phyloP scores from a whole-genome alignment of 768 basidiomycete genomes.

The Kwoniella heveanensis region DNA sequence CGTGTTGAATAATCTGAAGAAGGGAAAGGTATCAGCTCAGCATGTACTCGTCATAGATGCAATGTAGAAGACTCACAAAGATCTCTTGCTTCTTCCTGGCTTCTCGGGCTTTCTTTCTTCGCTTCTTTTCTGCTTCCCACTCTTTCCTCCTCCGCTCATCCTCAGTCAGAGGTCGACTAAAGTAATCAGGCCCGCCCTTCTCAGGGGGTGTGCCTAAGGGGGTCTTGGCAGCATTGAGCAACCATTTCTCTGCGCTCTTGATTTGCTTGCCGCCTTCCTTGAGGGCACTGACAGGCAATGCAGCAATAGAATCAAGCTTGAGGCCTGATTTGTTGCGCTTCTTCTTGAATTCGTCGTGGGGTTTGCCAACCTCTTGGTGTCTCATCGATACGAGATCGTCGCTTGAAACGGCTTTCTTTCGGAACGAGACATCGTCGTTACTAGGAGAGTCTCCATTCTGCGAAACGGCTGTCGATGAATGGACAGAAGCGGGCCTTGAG shows the following conservation, averaged over 20 bases:
- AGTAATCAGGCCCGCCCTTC: constrained; percentile 51
- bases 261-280: constrained; percentile 31
- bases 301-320: constrained; percentile 30
- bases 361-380: background rate
- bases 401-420: constrained; percentile 31
- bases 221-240: constrained; percentile 43
- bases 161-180: constrained; percentile 44
- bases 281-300: constrained; percentile 31
- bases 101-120: constrained; percentile 59
- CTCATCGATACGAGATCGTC: constrained; percentile 36
- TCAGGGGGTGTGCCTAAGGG: constrained; percentile 47
- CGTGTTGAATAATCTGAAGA: constrained; percentile 73
- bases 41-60: background rate
- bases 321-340: constrained; percentile 26
- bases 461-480: constrained; percentile 45
- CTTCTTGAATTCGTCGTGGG: constrained; percentile 12
- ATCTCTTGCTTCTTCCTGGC: constrained; percentile 73
- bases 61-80: constrained; percentile 61
- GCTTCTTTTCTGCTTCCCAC: constrained; percentile 59
- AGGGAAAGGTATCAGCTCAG: constrained; percentile 4
- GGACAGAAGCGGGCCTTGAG: constrained; percentile 31
- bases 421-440: constrained; percentile 11
- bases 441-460: constrained; percentile 28
- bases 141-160: constrained; percentile 54
- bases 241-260: constrained; percentile 49